Evolutionary conservation across 805 yeast genomes (phyloP).

Genomic region (Ascoidea asiatica): DNA sequence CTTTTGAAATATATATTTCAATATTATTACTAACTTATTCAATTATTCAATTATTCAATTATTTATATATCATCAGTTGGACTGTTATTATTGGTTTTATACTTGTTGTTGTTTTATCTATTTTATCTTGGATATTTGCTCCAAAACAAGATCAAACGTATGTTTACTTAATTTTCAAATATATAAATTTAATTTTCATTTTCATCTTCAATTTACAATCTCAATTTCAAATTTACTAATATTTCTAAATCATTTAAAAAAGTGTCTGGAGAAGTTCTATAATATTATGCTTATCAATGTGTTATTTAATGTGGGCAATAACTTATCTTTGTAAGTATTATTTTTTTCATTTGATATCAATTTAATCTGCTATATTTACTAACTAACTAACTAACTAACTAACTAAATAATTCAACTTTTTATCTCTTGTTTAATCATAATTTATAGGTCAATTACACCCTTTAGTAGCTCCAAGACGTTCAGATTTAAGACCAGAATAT

Average conservation of each 20-base stretch:
- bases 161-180: conserved; percentile 15
- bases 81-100: conserved; percentile 55
- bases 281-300: conserved; percentile 59
- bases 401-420: too few species aligned
- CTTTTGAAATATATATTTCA: too few species aligned
- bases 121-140: conserved; percentile 72
- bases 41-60: too few species aligned
- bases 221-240: too few species aligned
- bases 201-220: conserved; percentile 3
- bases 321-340: conserved; percentile 46
- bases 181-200: conserved; percentile 2
- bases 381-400: too few species aligned
- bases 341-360: not conserved
- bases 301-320: conserved; percentile 85
- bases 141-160: conserved; percentile 70
- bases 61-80: conserved; percentile 29
- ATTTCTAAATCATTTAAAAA: too few species aligned
- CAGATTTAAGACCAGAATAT: conserved; percentile 78
- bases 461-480: conserved; percentile 77
- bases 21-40: too few species aligned
- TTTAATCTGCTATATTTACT: too few species aligned
- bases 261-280: conserved; percentile 64
- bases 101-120: conserved; percentile 41
- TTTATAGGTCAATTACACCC: conserved; percentile 64
- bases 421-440: conserved; percentile 1